Percentiles rank a stretch among this genome's conserved stretches.
phyloP scores from a whole-genome alignment of 2,329 filamentous ascomycete species.

The Capronia epimyces region DNA sequence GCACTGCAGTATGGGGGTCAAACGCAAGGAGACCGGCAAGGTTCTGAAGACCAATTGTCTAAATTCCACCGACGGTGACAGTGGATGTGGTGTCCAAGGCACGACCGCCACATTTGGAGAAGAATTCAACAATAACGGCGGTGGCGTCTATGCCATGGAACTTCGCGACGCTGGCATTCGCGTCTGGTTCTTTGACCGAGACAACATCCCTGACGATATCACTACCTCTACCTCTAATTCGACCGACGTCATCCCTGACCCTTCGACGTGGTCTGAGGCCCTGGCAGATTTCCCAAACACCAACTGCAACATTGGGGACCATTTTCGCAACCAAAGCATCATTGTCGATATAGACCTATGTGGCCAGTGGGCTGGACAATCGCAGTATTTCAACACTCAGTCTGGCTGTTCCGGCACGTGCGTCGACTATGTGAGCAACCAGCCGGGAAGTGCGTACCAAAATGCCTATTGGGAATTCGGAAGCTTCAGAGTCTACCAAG shows the following conservation, averaged over 20 bases:
- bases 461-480: conserved; percentile 73
- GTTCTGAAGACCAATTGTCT: conserved; percentile 47
- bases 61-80: conserved; percentile 36
- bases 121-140: conserved; percentile 48
- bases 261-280: conserved; percentile 43
- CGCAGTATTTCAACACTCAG: conserved; percentile 49
- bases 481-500: conserved; percentile 58
- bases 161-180: conserved; percentile 69
- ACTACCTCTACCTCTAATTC: conserved; percentile 29
- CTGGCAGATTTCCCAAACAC: conserved; percentile 54
- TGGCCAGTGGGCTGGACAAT: conserved; percentile 47
- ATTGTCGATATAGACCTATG: conserved; percentile 63
- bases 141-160: conserved; percentile 66
- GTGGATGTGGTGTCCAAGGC: conserved; percentile 38
- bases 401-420: conserved; percentile 54
- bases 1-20: conserved; percentile 34
- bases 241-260: conserved; percentile 42
- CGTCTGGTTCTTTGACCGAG: conserved; percentile 57
- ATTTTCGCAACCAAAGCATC: conserved; percentile 62
- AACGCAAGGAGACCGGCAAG: conserved; percentile 45
- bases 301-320: conserved; percentile 51
- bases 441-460: conserved; percentile 57
- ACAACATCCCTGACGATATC: conserved; percentile 43
- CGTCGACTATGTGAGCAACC: conserved; percentile 61
- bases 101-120: conserved; percentile 42